Percentiles rank a stretch among this genome's conserved stretches.
phyloP scores from a whole-genome alignment of 441 rosid species.

The Adansonia grandidieri region DNA sequence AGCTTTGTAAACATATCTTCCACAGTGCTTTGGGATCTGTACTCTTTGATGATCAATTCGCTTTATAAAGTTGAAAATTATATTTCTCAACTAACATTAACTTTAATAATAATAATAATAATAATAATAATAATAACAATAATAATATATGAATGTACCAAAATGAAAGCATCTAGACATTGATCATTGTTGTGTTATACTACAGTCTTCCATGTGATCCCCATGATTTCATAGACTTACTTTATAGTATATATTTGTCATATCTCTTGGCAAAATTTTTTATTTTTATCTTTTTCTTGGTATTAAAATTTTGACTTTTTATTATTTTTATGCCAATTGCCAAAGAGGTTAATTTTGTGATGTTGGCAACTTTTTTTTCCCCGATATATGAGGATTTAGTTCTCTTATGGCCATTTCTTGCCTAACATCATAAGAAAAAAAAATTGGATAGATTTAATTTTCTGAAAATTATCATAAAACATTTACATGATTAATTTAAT shows the following conservation, averaged over 20 bases:
- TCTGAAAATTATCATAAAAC: too few relatives aligned
- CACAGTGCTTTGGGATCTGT: constrained; percentile 24
- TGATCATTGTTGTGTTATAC: constrained; percentile 26
- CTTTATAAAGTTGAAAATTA: constrained; percentile 18
- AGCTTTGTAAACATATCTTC: constrained; percentile 24
- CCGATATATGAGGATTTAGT: constrained; percentile 15
- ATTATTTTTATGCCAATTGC: background rate
- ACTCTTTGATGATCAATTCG: constrained; percentile 3
- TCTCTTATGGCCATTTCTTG: constrained; percentile 1
- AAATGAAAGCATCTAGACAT: constrained; percentile 30
- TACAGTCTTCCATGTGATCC: constrained; percentile 26
- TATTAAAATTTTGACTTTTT: constrained; percentile 13
- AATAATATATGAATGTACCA: background rate
- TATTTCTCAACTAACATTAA: constrained; percentile 15
- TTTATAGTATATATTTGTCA: constrained; percentile 25
- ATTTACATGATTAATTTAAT: too few relatives aligned
- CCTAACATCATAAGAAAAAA: constrained; percentile 23
- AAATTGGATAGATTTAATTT: background rate
- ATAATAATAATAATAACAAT: background rate
- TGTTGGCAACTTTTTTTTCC: constrained; percentile 15
- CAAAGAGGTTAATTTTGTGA: constrained; percentile 5
- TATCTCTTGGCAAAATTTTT: background rate
- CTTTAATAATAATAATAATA: constrained; percentile 25
- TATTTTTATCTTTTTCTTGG: background rate
- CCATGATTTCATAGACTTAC: constrained; percentile 24